Percentiles rank a stretch among this genome's conserved stretches.
phyloP scores from a whole-genome alignment of 2,329 filamentous ascomycete species.

The Claviceps maximensis region DNA sequence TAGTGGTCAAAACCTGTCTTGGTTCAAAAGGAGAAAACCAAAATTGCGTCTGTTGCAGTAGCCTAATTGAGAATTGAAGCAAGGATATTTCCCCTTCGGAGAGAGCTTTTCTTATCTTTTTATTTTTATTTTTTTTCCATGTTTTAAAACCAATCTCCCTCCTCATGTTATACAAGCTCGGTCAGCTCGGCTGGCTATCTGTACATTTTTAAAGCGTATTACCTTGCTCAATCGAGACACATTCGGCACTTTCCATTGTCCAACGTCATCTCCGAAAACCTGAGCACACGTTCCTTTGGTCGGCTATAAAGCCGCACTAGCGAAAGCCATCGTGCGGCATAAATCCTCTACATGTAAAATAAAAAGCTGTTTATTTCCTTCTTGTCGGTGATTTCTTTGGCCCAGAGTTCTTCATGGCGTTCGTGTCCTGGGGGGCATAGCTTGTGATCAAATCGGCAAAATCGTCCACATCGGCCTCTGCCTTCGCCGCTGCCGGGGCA shows the following conservation, averaged over 20 bases:
- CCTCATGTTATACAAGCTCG: conserved; percentile 23
- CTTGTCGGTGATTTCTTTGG: conserved; percentile 31
- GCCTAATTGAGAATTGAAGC: conserved; percentile 5
- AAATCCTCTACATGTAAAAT: not conserved
- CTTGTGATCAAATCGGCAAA: conserved; percentile 39
- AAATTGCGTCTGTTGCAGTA: not conserved
- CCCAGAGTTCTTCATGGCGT: conserved; percentile 21
- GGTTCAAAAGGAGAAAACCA: not conserved
- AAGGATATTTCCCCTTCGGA: conserved; percentile 9
- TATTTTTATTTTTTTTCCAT: conserved; percentile 10
- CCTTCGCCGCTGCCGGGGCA: conserved; percentile 13
- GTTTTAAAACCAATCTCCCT: not conserved
- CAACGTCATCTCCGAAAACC: not conserved
- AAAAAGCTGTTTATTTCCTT: conserved; percentile 26
- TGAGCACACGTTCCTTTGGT: not conserved
- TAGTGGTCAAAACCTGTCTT: not conserved
- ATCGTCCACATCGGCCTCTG: conserved; percentile 13
- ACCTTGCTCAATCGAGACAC: not conserved
- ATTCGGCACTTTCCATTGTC: not conserved
- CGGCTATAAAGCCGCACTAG: not conserved
- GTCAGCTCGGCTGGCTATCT: conserved; percentile 18
- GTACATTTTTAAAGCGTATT: conserved; percentile 19
- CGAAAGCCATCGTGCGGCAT: not conserved
- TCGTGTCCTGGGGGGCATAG: conserved; percentile 30
- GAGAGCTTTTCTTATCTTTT: conserved; percentile 8